phyloP scores from a whole-genome alignment of 148 eudicot genomes.

The Vaccinium macrocarpon region DNA sequence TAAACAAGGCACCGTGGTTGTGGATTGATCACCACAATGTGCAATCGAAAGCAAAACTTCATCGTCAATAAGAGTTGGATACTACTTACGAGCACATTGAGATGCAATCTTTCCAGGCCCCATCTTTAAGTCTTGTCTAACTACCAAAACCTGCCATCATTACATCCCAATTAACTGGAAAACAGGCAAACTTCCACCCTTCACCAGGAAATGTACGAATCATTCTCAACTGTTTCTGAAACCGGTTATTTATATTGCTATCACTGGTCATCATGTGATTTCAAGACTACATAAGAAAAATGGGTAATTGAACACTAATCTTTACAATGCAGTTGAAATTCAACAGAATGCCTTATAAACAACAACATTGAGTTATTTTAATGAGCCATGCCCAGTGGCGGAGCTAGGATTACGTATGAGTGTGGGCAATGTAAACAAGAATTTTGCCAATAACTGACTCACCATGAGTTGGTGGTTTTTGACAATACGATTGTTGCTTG shows the following conservation, averaged over 20 bases:
- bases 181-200: neutral
- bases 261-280: neutral
- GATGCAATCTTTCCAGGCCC: slow-evolving; percentile 89
- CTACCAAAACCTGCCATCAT: slow-evolving; percentile 75
- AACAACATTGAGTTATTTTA: neutral
- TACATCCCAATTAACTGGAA: slow-evolving; percentile 6
- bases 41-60: neutral
- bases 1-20: neutral
- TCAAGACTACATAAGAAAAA: neutral
- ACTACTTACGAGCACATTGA: slow-evolving; percentile 91
- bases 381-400: too few species aligned
- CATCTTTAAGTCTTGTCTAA: slow-evolving; percentile 95
- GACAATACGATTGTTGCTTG: too few species aligned
- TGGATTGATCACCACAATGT: neutral
- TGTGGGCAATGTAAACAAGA: too few species aligned
- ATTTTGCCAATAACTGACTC: too few species aligned
- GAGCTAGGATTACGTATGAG: too few species aligned
- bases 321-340: neutral
- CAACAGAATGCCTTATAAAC: neutral
- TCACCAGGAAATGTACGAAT: neutral
- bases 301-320: neutral
- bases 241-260: neutral
- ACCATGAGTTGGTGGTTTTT: too few species aligned
- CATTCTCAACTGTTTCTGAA: neutral
- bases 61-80: neutral